These are phyloP conservation scores for Hemisphaericaspora subhashii DNA, from an alignment of 1,139 yeast genomes.

Conservation along the genomic window DNA sequence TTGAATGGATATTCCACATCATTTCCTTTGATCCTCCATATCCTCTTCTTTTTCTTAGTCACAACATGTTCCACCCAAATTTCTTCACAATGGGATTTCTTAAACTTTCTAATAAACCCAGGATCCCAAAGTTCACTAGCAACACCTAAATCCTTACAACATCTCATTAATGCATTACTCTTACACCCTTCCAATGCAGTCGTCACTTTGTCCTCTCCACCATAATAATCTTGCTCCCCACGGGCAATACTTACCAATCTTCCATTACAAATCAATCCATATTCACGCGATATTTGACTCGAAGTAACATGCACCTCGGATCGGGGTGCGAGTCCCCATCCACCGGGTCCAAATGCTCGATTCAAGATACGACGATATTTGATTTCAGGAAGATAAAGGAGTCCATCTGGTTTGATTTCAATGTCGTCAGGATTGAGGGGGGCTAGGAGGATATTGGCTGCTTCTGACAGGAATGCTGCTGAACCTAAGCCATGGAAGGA, in stretches of 20 bases:
- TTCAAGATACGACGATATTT: conserved; percentile 87
- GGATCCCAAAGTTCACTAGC: conserved; percentile 99
- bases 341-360: conserved; percentile 96
- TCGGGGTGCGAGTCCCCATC: conserved; percentile 97
- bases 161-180: conserved; percentile 94
- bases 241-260: conserved; percentile 88
- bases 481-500: conserved; percentile 84
- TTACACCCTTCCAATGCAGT: conserved; percentile 98
- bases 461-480: conserved; percentile 64
- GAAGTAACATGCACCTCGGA: conserved; percentile 77
- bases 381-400: conserved; percentile 88
- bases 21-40: conserved; percentile 70
- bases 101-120: conserved; percentile 76
- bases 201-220: conserved; percentile 77
- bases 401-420: conserved; percentile 94
- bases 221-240: conserved; percentile 93
- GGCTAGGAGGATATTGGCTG: conserved; percentile 58
- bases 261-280: conserved; percentile 84
- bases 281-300: conserved; percentile 73
- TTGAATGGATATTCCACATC: conserved; percentile 62
- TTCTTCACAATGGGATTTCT: conserved; percentile 73
- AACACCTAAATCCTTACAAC: conserved; percentile 94
- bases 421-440: conserved; percentile 68
- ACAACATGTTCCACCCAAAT: conserved; percentile 83
- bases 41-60: conserved; percentile 81